These are phyloP conservation scores for Asterophora lycoperdoides DNA, from an alignment of 768 basidiomycete species.

Conservation along the genomic window DNA sequence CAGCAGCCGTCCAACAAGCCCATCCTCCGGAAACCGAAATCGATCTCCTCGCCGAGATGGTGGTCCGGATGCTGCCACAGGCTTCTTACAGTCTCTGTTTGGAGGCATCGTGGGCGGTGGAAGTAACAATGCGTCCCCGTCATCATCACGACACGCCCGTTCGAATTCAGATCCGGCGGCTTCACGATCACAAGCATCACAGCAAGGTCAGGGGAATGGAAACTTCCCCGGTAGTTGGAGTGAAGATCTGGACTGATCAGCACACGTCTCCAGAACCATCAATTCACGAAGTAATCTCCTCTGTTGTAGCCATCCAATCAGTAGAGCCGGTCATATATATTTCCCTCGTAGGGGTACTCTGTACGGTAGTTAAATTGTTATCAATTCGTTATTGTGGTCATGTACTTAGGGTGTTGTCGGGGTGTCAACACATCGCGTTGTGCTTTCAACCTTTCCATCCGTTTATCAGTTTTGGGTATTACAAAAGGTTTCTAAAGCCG, in stretches of 20 bases:
- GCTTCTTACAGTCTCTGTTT: slow-evolving; percentile 34
- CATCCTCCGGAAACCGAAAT: slow-evolving; percentile 4
- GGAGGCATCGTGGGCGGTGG: slow-evolving; percentile 23
- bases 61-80: slow-evolving; percentile 12
- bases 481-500: too few species aligned
- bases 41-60: slow-evolving; percentile 16
- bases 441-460: too few species aligned
- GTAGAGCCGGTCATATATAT: not conserved
- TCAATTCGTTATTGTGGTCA: slow-evolving; percentile 41
- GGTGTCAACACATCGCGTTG: too few species aligned
- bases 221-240: slow-evolving; percentile 42
- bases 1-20: slow-evolving; percentile 7
- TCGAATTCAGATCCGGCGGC: slow-evolving; percentile 31
- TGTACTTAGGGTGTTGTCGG: slow-evolving; percentile 17
- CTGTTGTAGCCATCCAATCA: not conserved
- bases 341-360: not conserved
- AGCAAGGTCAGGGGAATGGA: slow-evolving; percentile 10
- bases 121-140: slow-evolving; percentile 7
- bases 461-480: too few species aligned
- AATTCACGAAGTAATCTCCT: not conserved
- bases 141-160: slow-evolving; percentile 23
- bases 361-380: slow-evolving; percentile 27
- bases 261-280: not conserved
- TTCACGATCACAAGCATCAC: slow-evolving; percentile 12
- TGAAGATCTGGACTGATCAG: slow-evolving; percentile 36